Evolutionary conservation across 257 asterid species (phyloP).

Genomic region (Primulina eburnea): DNA sequence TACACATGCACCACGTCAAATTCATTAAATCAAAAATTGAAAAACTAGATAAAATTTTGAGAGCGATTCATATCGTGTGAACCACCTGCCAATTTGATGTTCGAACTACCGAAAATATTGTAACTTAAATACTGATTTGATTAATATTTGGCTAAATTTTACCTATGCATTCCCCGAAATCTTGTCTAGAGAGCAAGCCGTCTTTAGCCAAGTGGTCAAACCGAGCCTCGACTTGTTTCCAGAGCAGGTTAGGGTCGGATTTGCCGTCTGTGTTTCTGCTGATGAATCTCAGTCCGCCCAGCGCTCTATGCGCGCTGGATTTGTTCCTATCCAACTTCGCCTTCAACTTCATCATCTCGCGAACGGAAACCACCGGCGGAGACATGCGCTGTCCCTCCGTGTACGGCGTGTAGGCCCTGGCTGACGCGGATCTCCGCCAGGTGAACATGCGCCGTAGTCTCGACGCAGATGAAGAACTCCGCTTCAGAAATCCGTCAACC

Average conservation of each 20-base stretch:
- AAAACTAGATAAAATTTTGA: too few species aligned
- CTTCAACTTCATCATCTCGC: constrained; percentile 68
- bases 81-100: not conserved
- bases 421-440: constrained; percentile 38
- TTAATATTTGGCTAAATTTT: not conserved
- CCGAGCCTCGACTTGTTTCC: constrained; percentile 74
- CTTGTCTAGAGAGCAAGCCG: constrained; percentile 67
- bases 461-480: constrained; percentile 62
- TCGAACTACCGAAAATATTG: too few species aligned
- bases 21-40: too few species aligned
- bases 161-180: constrained; percentile 96
- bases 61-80: not conserved
- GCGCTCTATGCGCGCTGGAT: constrained; percentile 83
- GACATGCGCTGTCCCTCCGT: constrained; percentile 28
- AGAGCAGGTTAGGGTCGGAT: constrained; percentile 41
- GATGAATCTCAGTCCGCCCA: constrained; percentile 79
- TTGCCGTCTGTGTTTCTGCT: constrained; percentile 49
- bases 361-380: constrained; percentile 36
- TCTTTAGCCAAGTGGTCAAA: constrained; percentile 55
- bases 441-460: constrained; percentile 61
- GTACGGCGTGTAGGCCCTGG: constrained; percentile 30
- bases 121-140: too few species aligned
- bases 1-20: constrained; percentile 6
- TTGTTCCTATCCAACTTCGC: constrained; percentile 61
- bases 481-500: constrained; percentile 28